Conservation (phyloP, 352 stramenopile genomes). For the Pelagophyceae sp. region DNA sequence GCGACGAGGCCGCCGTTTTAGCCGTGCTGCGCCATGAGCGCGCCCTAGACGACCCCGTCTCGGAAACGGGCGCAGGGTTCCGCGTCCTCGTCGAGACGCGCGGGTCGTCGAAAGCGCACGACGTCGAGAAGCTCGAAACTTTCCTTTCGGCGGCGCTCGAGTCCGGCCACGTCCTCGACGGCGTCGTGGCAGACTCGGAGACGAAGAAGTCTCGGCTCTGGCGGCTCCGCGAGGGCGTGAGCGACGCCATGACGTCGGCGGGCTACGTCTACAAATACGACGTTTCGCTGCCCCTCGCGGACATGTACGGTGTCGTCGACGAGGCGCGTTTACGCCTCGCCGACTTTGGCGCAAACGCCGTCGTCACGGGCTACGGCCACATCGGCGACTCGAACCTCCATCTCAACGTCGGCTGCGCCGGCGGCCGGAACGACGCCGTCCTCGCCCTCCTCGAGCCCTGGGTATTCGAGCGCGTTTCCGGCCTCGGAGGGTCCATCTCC, state of each 20-base stretch:
- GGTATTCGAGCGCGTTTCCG: constrained; percentile 51
- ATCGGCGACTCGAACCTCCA: constrained; percentile 92
- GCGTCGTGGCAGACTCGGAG: constrained; percentile 75
- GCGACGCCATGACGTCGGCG: constrained; percentile 61
- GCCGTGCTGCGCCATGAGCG: constrained; percentile 13
- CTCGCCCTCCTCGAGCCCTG: constrained; percentile 40
- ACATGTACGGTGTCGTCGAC: constrained; percentile 79
- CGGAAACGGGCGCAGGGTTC: constrained; percentile 39
- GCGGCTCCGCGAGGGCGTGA: constrained; percentile 83
- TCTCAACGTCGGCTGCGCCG: constrained; percentile 70
- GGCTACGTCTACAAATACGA: constrained; percentile 97
- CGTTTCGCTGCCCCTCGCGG: constrained; percentile 75
- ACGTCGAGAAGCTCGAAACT: constrained; percentile 75
- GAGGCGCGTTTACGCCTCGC: constrained; percentile 56
- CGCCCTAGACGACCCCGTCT: constrained; percentile 54
- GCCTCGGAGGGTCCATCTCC: constrained; percentile 77
- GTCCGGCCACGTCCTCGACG: constrained; percentile 57
- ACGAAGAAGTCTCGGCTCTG: constrained; percentile 78
- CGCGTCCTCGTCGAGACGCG: constrained; percentile 88
- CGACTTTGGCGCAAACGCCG: constrained; percentile 35
- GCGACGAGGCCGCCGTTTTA: constrained; percentile 76
- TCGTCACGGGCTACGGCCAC: constrained; percentile 77
- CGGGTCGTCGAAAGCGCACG: constrained; percentile 74
- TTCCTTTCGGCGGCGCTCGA: constrained; percentile 71
- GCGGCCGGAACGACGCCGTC: constrained; percentile 30